Percentiles rank a stretch among this genome's conserved stretches.
These are phyloP conservation scores for Gymnopilus junonius DNA, from an alignment of 768 basidiomycete genomes.

Conservation along the genomic window DNA sequence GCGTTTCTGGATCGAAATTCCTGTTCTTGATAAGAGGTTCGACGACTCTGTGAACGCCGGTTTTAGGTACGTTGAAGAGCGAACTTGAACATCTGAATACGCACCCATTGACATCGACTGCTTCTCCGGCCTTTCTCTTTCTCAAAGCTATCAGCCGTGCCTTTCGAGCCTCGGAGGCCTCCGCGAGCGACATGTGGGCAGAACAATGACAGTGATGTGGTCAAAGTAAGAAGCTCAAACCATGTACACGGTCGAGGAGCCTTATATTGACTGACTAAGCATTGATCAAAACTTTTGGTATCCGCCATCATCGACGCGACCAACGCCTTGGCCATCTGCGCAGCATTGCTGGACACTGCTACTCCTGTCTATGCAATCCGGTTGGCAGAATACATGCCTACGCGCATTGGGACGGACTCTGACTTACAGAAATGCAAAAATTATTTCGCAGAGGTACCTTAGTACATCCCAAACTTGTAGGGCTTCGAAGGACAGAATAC, in stretches of 20 bases:
- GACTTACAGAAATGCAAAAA: background rate
- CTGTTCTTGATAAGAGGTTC: conserved; percentile 67
- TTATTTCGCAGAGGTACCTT: conserved; percentile 12
- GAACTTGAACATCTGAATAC: conserved; percentile 11
- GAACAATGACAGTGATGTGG: background rate
- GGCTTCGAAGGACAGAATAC: conserved; percentile 28
- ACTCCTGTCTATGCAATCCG: conserved; percentile 25
- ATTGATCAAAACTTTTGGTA: conserved; percentile 12
- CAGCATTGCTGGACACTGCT: background rate
- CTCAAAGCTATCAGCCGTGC: conserved; percentile 78
- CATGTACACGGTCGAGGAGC: background rate
- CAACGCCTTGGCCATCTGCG: conserved; percentile 1
- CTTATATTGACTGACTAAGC: conserved; percentile 23
- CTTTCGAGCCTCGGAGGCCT: conserved; percentile 81
- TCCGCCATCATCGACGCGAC: conserved; percentile 12
- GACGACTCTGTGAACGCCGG: conserved; percentile 25
- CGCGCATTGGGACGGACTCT: conserved; percentile 26
- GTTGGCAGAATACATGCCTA: conserved; percentile 33
- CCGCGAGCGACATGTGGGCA: conserved; percentile 60
- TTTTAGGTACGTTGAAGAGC: background rate
- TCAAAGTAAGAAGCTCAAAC: background rate
- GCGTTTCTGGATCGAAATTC: conserved; percentile 91
- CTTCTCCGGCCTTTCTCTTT: conserved; percentile 68
- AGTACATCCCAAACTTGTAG: conserved; percentile 27
- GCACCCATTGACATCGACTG: conserved; percentile 47